Percentiles rank a stretch among this genome's conserved stretches.
Conservation (phyloP, 352 stramenopile genomes). For the Phytophthora meadii region DNA sequence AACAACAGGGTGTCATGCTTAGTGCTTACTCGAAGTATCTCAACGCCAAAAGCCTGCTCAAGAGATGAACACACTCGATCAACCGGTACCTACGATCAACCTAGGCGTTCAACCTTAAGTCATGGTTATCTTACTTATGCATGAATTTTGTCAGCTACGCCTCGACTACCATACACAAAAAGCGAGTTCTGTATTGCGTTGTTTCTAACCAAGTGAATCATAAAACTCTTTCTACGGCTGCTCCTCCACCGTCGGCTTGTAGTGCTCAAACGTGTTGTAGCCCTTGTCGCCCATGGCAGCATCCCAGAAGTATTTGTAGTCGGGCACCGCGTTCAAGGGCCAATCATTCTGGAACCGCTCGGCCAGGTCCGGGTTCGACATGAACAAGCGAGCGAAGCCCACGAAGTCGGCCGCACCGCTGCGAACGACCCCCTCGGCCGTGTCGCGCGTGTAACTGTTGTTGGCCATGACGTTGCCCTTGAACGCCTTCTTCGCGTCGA, state of each 20-base stretch:
- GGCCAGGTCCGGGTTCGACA: slow-evolving; percentile 22
- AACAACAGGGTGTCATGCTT: no score
- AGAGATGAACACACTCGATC: no score
- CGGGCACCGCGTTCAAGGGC: slow-evolving; percentile 13
- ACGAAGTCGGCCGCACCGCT: slow-evolving; percentile 16
- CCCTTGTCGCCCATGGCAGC: slow-evolving; percentile 17
- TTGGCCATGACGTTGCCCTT: slow-evolving; percentile 24
- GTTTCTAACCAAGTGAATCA: neutral
- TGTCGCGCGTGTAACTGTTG: slow-evolving; percentile 22
- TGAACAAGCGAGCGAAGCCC: slow-evolving; percentile 20
- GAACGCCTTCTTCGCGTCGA: slow-evolving; percentile 24
- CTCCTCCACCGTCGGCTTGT: slow-evolving; percentile 16
- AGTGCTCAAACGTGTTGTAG: slow-evolving; percentile 24
- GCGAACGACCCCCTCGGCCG: slow-evolving; percentile 10
- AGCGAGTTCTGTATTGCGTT: no score
- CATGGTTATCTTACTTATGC: no score
- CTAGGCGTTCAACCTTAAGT: no score
- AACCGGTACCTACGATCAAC: no score
- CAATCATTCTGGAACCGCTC: slow-evolving; percentile 24
- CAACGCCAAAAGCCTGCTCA: no score
- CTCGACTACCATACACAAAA: no score
- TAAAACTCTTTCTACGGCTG: neutral
- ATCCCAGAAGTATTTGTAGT: slow-evolving; percentile 24
- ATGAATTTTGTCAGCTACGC: no score
- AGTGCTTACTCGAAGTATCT: no score